phyloP scores from a whole-genome alignment of 2,329 filamentous ascomycete genomes.

The Fonsecaea monophora region DNA sequence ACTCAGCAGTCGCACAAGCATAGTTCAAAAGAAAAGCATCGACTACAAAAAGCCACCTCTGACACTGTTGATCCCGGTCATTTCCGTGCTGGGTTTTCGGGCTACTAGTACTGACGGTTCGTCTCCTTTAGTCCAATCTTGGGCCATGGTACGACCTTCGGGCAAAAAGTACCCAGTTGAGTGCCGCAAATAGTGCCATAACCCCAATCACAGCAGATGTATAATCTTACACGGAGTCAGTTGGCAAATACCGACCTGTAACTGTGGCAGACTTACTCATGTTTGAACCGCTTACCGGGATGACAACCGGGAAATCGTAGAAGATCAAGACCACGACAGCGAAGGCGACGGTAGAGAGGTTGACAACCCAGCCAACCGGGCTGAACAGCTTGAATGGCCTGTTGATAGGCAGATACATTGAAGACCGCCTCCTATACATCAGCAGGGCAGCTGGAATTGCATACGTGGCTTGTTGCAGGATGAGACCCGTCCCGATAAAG shows the following conservation, averaged over 20 bases:
- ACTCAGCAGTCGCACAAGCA: too few species aligned
- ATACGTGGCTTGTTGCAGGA: conserved; percentile 37
- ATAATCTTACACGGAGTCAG: conserved; percentile 37
- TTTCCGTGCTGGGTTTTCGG: background rate
- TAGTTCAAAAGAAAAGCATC: too few species aligned
- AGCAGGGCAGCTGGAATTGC: conserved; percentile 43
- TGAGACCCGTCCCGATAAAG: conserved; percentile 40
- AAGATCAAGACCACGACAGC: conserved; percentile 42
- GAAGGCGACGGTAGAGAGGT: conserved; percentile 41
- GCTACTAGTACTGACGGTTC: background rate
- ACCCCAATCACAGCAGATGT: conserved; percentile 34
- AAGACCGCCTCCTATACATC: conserved; percentile 42
- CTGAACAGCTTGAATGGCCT: conserved; percentile 22
- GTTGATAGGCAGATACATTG: conserved; percentile 35
- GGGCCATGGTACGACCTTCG: conserved; percentile 36
- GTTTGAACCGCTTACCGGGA: conserved; percentile 41
- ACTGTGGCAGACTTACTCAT: conserved; percentile 42
- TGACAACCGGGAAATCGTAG: conserved; percentile 43
- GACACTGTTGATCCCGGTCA: background rate
- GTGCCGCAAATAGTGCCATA: conserved; percentile 35
- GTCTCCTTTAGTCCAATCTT: background rate
- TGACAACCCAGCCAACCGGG: conserved; percentile 42
- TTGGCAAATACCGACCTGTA: background rate
- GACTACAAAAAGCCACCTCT: too few species aligned
- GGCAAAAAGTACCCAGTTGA: conserved; percentile 41